Evolutionary conservation across 495 filamentous ascomycete species (phyloP).

Genomic region (Articulospora tetracladia): DNA sequence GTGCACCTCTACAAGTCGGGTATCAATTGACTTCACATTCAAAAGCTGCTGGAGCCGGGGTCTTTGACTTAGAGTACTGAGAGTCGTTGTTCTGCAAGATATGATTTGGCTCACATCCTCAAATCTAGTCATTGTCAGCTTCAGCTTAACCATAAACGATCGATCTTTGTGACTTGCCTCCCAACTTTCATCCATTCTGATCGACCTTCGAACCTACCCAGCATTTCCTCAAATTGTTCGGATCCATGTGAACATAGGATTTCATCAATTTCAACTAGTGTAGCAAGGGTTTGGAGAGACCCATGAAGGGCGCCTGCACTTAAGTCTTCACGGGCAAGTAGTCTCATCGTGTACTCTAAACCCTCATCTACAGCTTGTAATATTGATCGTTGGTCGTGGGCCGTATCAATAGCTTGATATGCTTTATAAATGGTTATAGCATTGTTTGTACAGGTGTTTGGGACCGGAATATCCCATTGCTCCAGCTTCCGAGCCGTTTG

Average conservation of each 20-base stretch:
- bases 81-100: slow-evolving; percentile 74
- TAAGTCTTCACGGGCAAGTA: slow-evolving; percentile 49
- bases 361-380: slow-evolving; percentile 54
- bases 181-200: slow-evolving; percentile 69
- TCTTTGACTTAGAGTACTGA: slow-evolving; percentile 73
- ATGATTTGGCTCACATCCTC: slow-evolving; percentile 77
- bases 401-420: slow-evolving; percentile 75
- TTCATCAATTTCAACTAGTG: slow-evolving; percentile 79
- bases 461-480: slow-evolving; percentile 87
- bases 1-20: slow-evolving; percentile 69
- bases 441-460: slow-evolving; percentile 53
- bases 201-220: slow-evolving; percentile 59
- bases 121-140: slow-evolving; percentile 49
- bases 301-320: slow-evolving; percentile 58
- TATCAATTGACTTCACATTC: slow-evolving; percentile 52
- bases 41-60: slow-evolving; percentile 55
- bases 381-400: slow-evolving; percentile 48
- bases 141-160: slow-evolving; percentile 20
- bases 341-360: slow-evolving; percentile 58
- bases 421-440: slow-evolving; percentile 70
- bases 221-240: slow-evolving; percentile 56
- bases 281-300: slow-evolving; percentile 67
- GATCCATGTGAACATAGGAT: slow-evolving; percentile 55
- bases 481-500: slow-evolving; percentile 81
- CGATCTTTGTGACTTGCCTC: slow-evolving; percentile 9